Base-by-base conservation (phyloP, 768 basidiomycete species). In the Xerocomellus chrysenteron region DNA sequence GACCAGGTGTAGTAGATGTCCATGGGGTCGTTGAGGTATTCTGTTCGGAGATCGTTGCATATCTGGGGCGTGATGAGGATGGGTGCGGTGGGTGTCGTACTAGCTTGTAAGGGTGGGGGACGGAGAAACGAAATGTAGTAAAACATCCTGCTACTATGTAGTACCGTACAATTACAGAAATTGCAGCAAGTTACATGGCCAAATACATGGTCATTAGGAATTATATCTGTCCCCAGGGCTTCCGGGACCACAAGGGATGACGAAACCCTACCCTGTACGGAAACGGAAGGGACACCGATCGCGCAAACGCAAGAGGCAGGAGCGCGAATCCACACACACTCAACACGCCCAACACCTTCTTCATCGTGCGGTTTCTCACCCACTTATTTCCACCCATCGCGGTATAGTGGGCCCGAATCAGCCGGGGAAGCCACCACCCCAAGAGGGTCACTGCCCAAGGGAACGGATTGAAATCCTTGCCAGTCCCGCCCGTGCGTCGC, bases 51-150 rank as follows among this genome's bases (percentile, higher is more conserved):
- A 63, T 96, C 94, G 69, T 97, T 96, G 32, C 87, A 84, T 57
- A 97, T 83, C 69, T 95, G 93, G 1, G 91, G 92, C 2, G 86
- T 92, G 50, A 95, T 81, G 13, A 75, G 70, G 48, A 94, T 72
- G 5, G 55, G 55, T 17, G 67, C 62, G 1, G 68, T 63, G 0
- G 74, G 73, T 11, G 74, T 69, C 2, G 78, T 73, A 8, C 76
- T 67, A 0, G 78, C 75, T 48, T 80, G 79, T 4, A 74, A 62
- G 4, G 92, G 90, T 4, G 92, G 94, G 12, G 94, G 92, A 44
- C 92, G 87, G 16, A 95, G 83, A 69, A 95, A 95, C 28, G 90
- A 94, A 41, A 95, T 69, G 73, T 95, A 96, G 78, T 80, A 90
- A 74, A 88, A 93, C 92, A 94, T 93, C 14, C 17, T 16, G 4